These are phyloP conservation scores for Fraxinus greggii DNA, from an alignment of 305 asterid species.

Conservation along the genomic window DNA sequence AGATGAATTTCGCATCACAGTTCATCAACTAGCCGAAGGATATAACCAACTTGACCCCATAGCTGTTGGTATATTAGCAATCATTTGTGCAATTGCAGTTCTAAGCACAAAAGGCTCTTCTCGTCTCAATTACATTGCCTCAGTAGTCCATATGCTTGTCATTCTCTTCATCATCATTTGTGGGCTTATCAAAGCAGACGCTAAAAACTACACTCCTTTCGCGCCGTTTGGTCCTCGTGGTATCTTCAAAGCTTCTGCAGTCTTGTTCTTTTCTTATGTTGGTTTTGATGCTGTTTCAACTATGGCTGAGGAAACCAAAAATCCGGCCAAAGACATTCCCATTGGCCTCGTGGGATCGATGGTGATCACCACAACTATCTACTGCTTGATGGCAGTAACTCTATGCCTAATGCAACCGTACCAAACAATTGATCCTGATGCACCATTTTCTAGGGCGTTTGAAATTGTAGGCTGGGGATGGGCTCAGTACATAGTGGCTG, in stretches of 20 bases:
- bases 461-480: conserved; percentile 59
- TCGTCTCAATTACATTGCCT: neutral
- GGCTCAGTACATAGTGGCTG: conserved; percentile 78
- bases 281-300: neutral
- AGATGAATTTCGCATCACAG: neutral
- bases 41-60: neutral
- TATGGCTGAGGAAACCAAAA: neutral
- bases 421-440: conserved; percentile 46
- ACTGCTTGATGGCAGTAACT: neutral
- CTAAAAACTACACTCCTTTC: neutral
- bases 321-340: conserved; percentile 51
- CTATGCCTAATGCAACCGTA: conserved; percentile 21
- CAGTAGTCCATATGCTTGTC: neutral
- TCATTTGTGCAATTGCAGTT: neutral
- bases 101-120: neutral
- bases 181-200: neutral
- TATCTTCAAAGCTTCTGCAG: neutral
- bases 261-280: neutral
- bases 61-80: neutral
- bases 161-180: neutral
- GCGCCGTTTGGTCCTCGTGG: neutral
- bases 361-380: conserved; percentile 55
- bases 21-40: neutral
- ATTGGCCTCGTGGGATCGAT: conserved; percentile 88
- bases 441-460: conserved; percentile 73